Evolutionary conservation across 163 green algal species (phyloP), one percentile per base, ranked within the genome.

Genomic region (Trebouxia gelatinosa): DNA sequence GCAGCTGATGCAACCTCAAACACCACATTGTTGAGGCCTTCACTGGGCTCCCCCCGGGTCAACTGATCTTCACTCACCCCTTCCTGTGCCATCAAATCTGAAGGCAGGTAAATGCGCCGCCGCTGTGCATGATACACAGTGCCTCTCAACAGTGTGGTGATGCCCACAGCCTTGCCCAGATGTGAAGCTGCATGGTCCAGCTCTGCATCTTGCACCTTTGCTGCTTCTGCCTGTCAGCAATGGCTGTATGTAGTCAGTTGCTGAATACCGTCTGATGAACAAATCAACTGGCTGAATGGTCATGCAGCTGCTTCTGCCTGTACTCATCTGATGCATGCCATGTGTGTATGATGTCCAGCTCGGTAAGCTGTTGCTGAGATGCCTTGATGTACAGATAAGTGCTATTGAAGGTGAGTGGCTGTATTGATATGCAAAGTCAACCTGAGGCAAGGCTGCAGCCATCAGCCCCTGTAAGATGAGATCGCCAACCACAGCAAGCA

Each of bases 181-280:
- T 97, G 91, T 2, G 87, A 91, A 0, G 91, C 90, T 3, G 90
- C 93, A 64, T 96, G 89, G 61, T 98, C 91, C 2, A 87, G 87
- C 1, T 92, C 85, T 26, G 62, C 13, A 29, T 76, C 61, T 3
- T 90, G 51, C 2, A 85, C 80, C 28, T 78, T 83, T 38, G 79
- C 70, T 39, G 86, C 88, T 38, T 90, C 85, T 37, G 93, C 82
- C 74, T 90, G 83, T n/a, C 50, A 84, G 9, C 1, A 70, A 17
- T 59, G 34, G 28, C n/a, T 50, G n/a, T 77, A 48, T 68, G 71
- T 51, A 68, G 29, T 21, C 11, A 59, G 35, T 39, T 64, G 9
- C 68, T 3, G 23, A 3, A 6, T 54, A 51, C 6, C 6, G 17
- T 6, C 37, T 35, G 26, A 75, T 58, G 61, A 40, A 3, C 2